Evolutionary conservation across 2,329 filamentous ascomycete genomes (phyloP).

Genomic region (Teratosphaeria zuluensis): DNA sequence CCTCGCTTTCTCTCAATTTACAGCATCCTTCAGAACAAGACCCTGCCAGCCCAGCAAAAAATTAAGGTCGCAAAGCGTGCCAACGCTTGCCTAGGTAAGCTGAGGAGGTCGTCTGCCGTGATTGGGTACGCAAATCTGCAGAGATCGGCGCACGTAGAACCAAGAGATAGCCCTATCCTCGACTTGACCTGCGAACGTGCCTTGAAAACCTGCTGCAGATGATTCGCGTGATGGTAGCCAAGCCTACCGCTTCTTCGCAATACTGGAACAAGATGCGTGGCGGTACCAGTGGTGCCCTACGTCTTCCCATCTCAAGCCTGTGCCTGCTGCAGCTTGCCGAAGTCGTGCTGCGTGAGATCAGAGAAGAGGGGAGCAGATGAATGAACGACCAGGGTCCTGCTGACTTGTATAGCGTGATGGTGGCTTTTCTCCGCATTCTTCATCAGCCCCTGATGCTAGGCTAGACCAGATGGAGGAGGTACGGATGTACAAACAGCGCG

Average conservation of each 20-base stretch:
- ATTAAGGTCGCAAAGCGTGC: background rate
- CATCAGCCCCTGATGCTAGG: conserved; percentile 6
- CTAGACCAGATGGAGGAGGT: conserved; percentile 3
- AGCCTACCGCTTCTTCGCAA: background rate
- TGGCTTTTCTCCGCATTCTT: conserved; percentile 9
- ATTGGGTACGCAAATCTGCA: background rate
- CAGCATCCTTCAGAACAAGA: background rate
- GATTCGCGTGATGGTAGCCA: background rate
- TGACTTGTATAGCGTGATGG: background rate
- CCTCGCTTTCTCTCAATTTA: background rate
- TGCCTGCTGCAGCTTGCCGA: background rate
- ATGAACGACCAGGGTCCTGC: background rate
- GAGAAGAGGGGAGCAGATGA: background rate
- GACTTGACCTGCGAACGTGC: background rate
- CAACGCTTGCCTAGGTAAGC: background rate
- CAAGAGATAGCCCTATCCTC: background rate
- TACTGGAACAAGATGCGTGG: background rate
- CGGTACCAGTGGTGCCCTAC: background rate
- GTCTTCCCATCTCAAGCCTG: background rate
- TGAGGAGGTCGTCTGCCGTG: background rate
- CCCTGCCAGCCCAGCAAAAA: background rate
- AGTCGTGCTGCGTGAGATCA: background rate
- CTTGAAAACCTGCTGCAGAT: background rate
- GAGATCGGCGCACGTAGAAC: background rate
- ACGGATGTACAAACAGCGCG: background rate